Percentiles rank a stretch among this genome's conserved stretches.
Evolutionary conservation across 129 eudicot genomes (phyloP).

Genomic region (Sambucus nigra): DNA sequence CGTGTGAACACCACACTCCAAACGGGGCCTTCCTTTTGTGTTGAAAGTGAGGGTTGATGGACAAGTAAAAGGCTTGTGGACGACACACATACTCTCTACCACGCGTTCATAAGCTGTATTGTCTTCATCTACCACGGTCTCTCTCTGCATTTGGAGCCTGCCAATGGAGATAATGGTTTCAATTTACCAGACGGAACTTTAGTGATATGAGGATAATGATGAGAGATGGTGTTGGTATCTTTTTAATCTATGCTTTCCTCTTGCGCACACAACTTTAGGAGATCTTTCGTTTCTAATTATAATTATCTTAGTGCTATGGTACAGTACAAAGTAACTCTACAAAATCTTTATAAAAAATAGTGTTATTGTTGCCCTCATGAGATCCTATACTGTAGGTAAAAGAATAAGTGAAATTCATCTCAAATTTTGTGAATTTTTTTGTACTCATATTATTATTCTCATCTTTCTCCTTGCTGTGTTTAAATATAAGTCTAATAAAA

Average conservation of each 20-base stretch:
- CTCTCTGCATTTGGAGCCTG: not conserved
- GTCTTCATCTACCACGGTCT: not conserved
- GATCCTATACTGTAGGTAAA: too few relatives aligned
- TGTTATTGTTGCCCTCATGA: too few relatives aligned
- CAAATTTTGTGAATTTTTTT: too few relatives aligned
- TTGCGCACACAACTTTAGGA: not conserved
- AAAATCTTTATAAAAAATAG: too few relatives aligned
- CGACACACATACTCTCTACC: constrained; percentile 6
- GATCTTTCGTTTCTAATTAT: too few relatives aligned
- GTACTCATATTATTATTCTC: too few relatives aligned
- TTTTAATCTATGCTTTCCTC: not conserved
- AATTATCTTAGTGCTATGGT: too few relatives aligned
- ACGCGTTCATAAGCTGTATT: not conserved
- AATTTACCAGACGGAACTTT: not conserved
- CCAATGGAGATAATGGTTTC: not conserved
- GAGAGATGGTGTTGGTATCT: not conserved
- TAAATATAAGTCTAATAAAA: too few relatives aligned
- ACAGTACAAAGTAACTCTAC: too few relatives aligned
- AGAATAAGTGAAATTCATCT: too few relatives aligned
- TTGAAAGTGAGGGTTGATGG: not conserved
- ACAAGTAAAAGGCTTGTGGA: constrained; percentile 8
- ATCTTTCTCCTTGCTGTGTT: too few relatives aligned
- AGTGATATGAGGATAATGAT: too few relatives aligned
- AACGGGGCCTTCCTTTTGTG: not conserved
- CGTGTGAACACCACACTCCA: constrained; percentile 11